Base-by-base conservation (phyloP, 108 stramenopile species). In the Skeletonema marinoi region DNA sequence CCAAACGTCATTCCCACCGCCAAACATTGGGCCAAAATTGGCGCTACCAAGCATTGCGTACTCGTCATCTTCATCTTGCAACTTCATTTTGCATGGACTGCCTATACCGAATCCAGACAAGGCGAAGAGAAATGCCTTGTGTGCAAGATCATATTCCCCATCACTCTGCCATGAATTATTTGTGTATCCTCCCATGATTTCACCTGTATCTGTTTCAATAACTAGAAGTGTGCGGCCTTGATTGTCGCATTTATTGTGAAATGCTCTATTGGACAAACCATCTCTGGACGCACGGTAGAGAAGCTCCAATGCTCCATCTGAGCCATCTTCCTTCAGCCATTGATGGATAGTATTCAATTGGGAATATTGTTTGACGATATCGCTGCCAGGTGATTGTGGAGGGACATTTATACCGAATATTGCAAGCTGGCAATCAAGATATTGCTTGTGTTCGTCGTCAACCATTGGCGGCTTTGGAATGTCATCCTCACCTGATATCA, bases 91-190 rank as follows among this genome's bases (percentile, higher is more conserved):
- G 58, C 33, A 39, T n/a, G 65, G 74, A 29, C 65, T 66, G 8
- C 2, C 8, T 33, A 59, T 58, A 16, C 29, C 66, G 3, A 33
- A 58, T 56, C 65, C 74, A 38, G 65, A 36, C 6, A 75, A n/a
- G 5, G 25, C 74, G 21, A 75, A 75, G 35, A 75, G 50, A 7
- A 75, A 75, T 7, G 74, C 74, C 29, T 67, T 75, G 65, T 75
- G 60, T 21, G 74, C 65, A 21, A 1, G n/a, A 6, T 1, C 9
- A 6, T 21, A 60, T 5, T 17, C 25, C 1, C 54, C 54, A 16
- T 35, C 21, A 42, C 54, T 32, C 32, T 65, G 31, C 74, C 74
- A 75, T 29, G 35, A 9, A 32, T 33, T 60, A 25, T 30, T 44
- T 32, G 66, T 35, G 58, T 68, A 76, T 2, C 75, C 66, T 4